phyloP scores from a whole-genome alignment of 352 stramenopile species.

The Pythium sukuiense region DNA sequence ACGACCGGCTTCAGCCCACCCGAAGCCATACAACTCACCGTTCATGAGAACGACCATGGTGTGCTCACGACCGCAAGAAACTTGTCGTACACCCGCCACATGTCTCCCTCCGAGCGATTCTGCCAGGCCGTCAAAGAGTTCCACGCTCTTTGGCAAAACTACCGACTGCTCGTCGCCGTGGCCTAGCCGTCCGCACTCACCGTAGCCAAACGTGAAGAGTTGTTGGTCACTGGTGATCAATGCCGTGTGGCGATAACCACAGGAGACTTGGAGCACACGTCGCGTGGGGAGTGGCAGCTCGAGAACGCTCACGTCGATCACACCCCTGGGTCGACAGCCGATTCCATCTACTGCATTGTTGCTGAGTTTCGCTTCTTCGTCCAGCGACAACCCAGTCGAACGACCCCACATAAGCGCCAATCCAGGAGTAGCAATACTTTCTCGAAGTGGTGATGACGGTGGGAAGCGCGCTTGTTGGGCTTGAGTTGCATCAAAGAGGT shows the following conservation, averaged over 20 bases:
- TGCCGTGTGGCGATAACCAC: slow-evolving; percentile 77
- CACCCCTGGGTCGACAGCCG: slow-evolving; percentile 9
- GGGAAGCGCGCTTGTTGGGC: slow-evolving; percentile 23
- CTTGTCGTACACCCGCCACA: slow-evolving; percentile 42
- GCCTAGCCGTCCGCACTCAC: slow-evolving; percentile 73
- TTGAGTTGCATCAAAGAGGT: slow-evolving; percentile 37
- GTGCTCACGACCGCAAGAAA: slow-evolving; percentile 83
- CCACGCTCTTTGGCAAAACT: slow-evolving; percentile 40
- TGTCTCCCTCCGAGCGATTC: slow-evolving; percentile 30
- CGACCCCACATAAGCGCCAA: slow-evolving; percentile 62
- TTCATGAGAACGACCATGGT: slow-evolving; percentile 75
- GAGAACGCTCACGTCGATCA: slow-evolving; percentile 37
- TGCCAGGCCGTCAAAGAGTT: slow-evolving; percentile 58
- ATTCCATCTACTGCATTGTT: slow-evolving; percentile 14
- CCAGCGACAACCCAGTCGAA: slow-evolving; percentile 58
- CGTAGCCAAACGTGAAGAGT: slow-evolving; percentile 83
- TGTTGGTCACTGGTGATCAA: slow-evolving; percentile 56
- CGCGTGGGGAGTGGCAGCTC: slow-evolving; percentile 50
- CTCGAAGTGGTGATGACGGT: slow-evolving; percentile 23
- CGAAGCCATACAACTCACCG: slow-evolving; percentile 78
- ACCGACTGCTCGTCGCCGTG: slow-evolving; percentile 65
- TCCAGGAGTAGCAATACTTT: slow-evolving; percentile 45
- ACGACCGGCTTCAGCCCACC: slow-evolving; percentile 83
- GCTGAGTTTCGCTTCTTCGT: slow-evolving; percentile 43
- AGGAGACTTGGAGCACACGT: slow-evolving; percentile 66